These are phyloP conservation scores for Entophlyctis luteolus DNA, from an alignment of 192 early-diverging fungal species.

Conservation along the genomic window DNA sequence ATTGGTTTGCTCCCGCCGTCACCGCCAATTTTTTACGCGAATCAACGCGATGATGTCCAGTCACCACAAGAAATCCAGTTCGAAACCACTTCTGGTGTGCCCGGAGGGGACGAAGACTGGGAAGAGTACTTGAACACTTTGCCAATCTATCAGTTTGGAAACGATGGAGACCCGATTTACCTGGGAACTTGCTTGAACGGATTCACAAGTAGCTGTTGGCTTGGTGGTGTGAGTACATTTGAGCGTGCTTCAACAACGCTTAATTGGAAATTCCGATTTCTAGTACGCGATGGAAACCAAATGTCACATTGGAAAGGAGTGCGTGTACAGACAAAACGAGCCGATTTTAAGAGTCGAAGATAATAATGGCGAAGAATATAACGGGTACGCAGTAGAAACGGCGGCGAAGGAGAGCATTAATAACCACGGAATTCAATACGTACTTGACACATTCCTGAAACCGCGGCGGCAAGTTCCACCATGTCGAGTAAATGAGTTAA, in stretches of 20 bases:
- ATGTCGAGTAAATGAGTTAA: background rate
- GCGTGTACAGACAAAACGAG: slow-evolving; percentile 22
- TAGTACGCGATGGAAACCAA: slow-evolving; percentile 74
- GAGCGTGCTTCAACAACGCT: background rate
- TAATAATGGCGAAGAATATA: background rate
- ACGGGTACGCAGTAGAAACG: background rate
- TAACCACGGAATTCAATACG: slow-evolving; percentile 26
- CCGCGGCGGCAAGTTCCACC: slow-evolving; percentile 3
- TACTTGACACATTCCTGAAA: slow-evolving; percentile 5
- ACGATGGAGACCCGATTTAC: slow-evolving; percentile 89
- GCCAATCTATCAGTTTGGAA: slow-evolving; percentile 84
- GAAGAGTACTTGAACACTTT: slow-evolving; percentile 42
- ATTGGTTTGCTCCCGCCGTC: slow-evolving; percentile 71
- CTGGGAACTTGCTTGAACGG: slow-evolving; percentile 65
- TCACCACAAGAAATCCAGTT: background rate
- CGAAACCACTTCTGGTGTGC: background rate
- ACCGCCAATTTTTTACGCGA: background rate
- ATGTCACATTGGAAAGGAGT: slow-evolving; percentile 76
- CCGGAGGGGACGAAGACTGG: slow-evolving; percentile 30
- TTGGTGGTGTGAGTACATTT: slow-evolving; percentile 16
- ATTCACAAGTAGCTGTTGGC: slow-evolving; percentile 10
- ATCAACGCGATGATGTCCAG: too few species aligned
- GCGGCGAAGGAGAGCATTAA: slow-evolving; percentile 14
- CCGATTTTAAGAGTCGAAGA: background rate
- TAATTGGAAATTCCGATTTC: slow-evolving; percentile 55